A percentile compares a stretch with the other conserved stretches of the same genome.
These are phyloP conservation scores for Populus pruinosa DNA, from an alignment of 345 rosid species.

Conservation along the genomic window DNA sequence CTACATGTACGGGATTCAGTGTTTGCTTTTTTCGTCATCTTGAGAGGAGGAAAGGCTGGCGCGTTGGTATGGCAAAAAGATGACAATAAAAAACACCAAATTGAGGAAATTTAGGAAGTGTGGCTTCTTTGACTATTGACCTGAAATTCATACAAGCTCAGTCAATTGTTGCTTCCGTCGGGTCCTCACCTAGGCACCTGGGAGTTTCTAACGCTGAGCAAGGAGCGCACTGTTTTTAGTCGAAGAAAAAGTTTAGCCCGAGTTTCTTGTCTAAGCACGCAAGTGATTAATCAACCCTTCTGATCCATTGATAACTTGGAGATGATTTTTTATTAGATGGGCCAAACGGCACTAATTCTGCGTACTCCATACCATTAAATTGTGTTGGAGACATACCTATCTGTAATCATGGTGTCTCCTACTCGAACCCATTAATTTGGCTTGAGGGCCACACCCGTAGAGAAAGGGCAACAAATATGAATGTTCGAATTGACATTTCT, in stretches of 20 bases:
- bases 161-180: not conserved
- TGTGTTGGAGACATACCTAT: not conserved
- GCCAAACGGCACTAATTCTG: not conserved
- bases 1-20: slow-evolving; percentile 10
- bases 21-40: slow-evolving; percentile 21
- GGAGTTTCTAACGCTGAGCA: too few species aligned
- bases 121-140: not conserved
- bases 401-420: slow-evolving; percentile 37
- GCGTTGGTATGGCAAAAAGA: not conserved
- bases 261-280: too few species aligned
- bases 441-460: not conserved
- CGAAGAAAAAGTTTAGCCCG: too few species aligned
- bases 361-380: not conserved
- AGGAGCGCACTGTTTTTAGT: too few species aligned
- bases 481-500: not conserved
- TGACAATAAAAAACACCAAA: not conserved
- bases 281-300: too few species aligned
- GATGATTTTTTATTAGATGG: too few species aligned
- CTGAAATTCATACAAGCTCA: not conserved
- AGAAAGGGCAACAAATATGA: slow-evolving; percentile 9
- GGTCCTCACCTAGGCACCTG: not conserved
- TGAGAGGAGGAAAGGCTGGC: slow-evolving; percentile 13
- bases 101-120: not conserved
- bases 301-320: too few species aligned
- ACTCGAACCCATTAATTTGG: slow-evolving; percentile 14